Base-by-base conservation (phyloP, 2,329 filamentous ascomycete genomes). In the Talaromyces sp. region DNA sequence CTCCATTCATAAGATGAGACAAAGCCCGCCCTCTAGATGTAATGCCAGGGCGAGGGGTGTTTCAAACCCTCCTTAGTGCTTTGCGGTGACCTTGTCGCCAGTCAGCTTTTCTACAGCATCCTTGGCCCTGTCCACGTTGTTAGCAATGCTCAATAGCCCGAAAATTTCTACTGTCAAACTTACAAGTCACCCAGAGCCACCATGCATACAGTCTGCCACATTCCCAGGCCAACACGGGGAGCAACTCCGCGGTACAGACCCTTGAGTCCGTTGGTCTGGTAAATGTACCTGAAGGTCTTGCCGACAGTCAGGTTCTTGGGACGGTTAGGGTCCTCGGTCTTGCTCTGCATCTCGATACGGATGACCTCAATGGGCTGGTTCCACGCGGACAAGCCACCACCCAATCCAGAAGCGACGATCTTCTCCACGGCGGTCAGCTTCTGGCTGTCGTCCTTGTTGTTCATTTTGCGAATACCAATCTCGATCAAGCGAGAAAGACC, bases 201-300 rank as follows among this genome's bases (percentile, higher is more conserved):
- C 95, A 99, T 99, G 85, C 95, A 99, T 73, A 99, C 90, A 65
- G 95, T 99, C 85, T 99, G 95, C 95, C 95, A 99, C 81, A 99
- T 86, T 75, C 95, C 89, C 66, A 99, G 88, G 70, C 93, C 93
- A 75, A 99, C 93, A 77, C 95, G 89, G 71, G 95, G 95, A 69
- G 92, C 84, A 66, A 99, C 93, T 74, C 95, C 95, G 74, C 95
- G 91, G 85, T 99, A 99, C 67, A 99, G 84, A 73, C 95, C 95
- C 82, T 88, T 90, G 73, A 98, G 55, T 64, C 95, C 95, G 78
- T 96, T 97, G 75, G 85, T 86, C 68, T 84, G 74, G 82, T 98
- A 98, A 77, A 99, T 98, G 81, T 99, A 99, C 69, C 74, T 82
- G 69, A 85, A 82, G 9, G 86, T 83, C 72, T 92, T 96, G 70